phyloP scores from a whole-genome alignment of 2,329 filamentous ascomycete genomes.

The Aspergillus floridensis region DNA sequence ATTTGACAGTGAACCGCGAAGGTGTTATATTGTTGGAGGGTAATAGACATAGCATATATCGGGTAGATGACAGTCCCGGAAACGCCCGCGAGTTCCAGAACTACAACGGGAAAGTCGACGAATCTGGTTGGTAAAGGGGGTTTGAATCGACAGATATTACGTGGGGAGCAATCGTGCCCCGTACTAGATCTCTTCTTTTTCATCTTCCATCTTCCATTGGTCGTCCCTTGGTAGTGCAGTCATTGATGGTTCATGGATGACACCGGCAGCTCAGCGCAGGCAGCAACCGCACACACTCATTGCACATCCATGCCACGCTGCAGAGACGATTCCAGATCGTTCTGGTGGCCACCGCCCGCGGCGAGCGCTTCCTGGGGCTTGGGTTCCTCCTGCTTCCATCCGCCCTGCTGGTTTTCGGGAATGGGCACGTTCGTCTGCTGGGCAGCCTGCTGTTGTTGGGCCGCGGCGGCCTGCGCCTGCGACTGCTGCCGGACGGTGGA shows the following conservation, averaged over 20 bases:
- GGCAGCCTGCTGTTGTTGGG: slow-evolving; percentile 42
- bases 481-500: slow-evolving; percentile 54
- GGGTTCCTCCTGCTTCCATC: slow-evolving; percentile 58
- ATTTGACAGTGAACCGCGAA: neutral
- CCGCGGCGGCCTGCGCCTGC: slow-evolving; percentile 37
- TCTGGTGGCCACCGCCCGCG: slow-evolving; percentile 41
- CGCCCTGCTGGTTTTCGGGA: slow-evolving; percentile 57
- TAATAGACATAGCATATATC: neutral
- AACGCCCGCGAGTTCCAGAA: slow-evolving; percentile 15
- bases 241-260: neutral
- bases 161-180: neutral
- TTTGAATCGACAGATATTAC: neutral
- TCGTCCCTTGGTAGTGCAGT: neutral
- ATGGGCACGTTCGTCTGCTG: slow-evolving; percentile 57
- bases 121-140: neutral
- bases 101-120: neutral
- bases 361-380: slow-evolving; percentile 56
- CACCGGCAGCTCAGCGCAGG: neutral
- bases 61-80: slow-evolving; percentile 4
- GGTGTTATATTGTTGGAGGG: neutral
- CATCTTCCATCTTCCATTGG: neutral
- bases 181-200: neutral
- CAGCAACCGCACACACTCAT: slow-evolving; percentile 7
- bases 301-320: slow-evolving; percentile 58
- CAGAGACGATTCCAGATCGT: slow-evolving; percentile 51